These are phyloP conservation scores for Blastocystis sp. DNA, from an alignment of 352 stramenopile genomes.

Conservation along the genomic window DNA sequence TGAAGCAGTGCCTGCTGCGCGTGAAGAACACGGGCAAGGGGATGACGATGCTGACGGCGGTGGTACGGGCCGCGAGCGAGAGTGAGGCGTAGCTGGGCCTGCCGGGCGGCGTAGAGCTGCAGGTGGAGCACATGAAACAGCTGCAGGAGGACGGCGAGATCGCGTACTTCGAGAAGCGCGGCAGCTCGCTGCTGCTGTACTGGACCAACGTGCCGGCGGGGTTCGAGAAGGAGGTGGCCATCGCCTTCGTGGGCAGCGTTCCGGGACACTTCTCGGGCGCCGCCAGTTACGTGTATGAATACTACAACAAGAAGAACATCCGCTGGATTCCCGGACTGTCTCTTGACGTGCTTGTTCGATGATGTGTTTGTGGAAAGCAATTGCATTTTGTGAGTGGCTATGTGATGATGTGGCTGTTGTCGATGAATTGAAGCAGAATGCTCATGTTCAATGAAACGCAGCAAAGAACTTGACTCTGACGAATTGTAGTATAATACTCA, in stretches of 20 bases:
- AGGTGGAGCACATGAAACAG: conserved; percentile 32
- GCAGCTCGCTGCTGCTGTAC: conserved; percentile 37
- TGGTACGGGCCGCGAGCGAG: conserved; percentile 5
- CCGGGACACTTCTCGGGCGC: conserved; percentile 6
- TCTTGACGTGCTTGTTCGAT: not conserved
- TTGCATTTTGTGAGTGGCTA: too few species aligned
- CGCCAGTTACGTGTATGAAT: conserved; percentile 45
- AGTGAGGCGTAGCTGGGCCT: conserved; percentile 26
- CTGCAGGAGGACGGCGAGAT: conserved; percentile 47
- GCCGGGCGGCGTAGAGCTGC: conserved; percentile 6
- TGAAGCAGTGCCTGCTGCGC: not conserved
- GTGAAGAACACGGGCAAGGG: conserved; percentile 9
- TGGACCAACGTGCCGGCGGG: conserved; percentile 3
- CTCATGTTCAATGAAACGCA: too few species aligned
- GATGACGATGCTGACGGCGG: conserved; percentile 51
- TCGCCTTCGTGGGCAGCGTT: conserved; percentile 12
- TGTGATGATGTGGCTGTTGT: too few species aligned
- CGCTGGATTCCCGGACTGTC: conserved; percentile 29
- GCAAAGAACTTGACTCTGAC: too few species aligned
- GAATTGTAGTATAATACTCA: too few species aligned
- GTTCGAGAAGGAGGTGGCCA: conserved; percentile 33
- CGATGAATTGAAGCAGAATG: too few species aligned
- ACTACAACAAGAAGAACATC: conserved; percentile 60
- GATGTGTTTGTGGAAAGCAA: not conserved
- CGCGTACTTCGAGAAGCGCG: conserved; percentile 39